Evolutionary conservation across 208 protist genomes (phyloP), one percentile per base, ranked within the genome.

Genomic region (Acanthamoeba sp.): DNA sequence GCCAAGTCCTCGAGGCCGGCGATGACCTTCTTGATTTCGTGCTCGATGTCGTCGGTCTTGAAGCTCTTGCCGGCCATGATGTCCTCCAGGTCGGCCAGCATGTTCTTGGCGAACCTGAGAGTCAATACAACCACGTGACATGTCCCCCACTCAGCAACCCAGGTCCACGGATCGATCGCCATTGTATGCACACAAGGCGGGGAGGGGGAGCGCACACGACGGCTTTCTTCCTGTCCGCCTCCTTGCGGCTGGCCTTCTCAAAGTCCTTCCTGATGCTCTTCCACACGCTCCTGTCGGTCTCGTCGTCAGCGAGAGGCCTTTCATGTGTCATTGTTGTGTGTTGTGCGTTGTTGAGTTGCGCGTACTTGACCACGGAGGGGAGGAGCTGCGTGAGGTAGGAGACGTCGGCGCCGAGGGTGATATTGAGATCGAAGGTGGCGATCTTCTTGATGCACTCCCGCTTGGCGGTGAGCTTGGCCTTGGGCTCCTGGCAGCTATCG

Each of bases 371-470:
- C 3, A 55, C 42, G 6, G 40, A 45, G 12, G 76, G 76, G 18
- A 85, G 45, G 22, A 55, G 18, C n/a, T 27, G 16, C 2, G 76
- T 85, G 7, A 85, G 40, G 27, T 85, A 85, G 24, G 76, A 85
- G 36, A 85, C 29, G 29, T 85, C 76, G 3, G 45, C 24, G 22
- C 76, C 76, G 24, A 29, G 76, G 32, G 76, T 85, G 40, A 36
- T n/a, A 24, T 85, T 85, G 22, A 85, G 22, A 20, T 85, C 76
- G 22, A 85, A 55, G 76, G 40, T 85, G 9, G 29, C 40, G 76
- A 85, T 85, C 42, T 85, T 85, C 42, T 85, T 85, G 40, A 85
- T 85, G 40, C 76, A 85, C 20, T 85, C 76, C 18, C 76, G 76
- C 42, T 36, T 85, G 24, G 76, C 76, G 16, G 76, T 4, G 12